Evolutionary conservation across 2,329 filamentous ascomycete species (phyloP), one percentile per base, ranked within the genome.

Genomic region (Alternaria postmessia): DNA sequence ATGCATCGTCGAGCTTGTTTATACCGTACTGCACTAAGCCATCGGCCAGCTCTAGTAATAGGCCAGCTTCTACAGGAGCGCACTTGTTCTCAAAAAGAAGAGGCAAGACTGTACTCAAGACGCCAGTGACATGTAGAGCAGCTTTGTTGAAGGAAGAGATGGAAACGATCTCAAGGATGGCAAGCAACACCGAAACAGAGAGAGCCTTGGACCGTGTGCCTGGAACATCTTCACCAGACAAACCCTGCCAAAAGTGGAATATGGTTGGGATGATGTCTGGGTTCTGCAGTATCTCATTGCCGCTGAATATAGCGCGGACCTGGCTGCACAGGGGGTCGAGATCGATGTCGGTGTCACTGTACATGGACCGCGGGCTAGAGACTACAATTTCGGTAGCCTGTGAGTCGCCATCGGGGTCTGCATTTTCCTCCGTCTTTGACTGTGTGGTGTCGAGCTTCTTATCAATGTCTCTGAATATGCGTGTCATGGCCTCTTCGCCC

Each of bases 1-100:
- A 89, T 16, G 92, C 92, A 81, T 97, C 93, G 46, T 92, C 88
- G n/a, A 97, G 86, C 61, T 85, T 85, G 71, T 89, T 91, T 67
- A 96, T 87, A 20, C 95, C 94, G 63, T 95, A 84, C 58, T 87
- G 81, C 82, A 92, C 87, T 74, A 96, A 80, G 77, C 84, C 84
- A 65, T 86, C 86, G 71, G 91, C 94, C 26, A 96, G 83, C 22
- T 86, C 82, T 65, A 89, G 81, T 20, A 93, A 85, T 14, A 88
- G 64, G 44, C 61, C 54, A 34, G 71, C 65, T 59, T 77, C 73
- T 4, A 65, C 56, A 7, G 69, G 62, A 20, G 68, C 71, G 48
- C 74, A 77, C 42, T 73, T 73, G 62, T 76, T 68, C 14, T 78
- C 75, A 46, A 79, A 76, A 7, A 79, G 62, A 14, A 77, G 51